Evolutionary conservation across 2,329 filamentous ascomycete genomes (phyloP).

Genomic region (Aspergillus udagawae): DNA sequence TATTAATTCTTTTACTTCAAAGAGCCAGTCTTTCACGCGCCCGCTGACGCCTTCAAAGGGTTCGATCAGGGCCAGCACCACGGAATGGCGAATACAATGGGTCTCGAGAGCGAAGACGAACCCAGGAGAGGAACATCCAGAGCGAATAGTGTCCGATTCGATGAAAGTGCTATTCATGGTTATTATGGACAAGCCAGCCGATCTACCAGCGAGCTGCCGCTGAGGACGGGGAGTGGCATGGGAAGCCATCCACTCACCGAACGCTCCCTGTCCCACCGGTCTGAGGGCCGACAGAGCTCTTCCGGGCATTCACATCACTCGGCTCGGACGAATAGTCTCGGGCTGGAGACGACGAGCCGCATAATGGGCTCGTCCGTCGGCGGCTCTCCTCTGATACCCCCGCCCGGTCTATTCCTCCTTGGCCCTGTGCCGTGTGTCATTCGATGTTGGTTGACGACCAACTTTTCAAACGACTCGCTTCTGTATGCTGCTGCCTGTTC

Average conservation of each 20-base stretch:
- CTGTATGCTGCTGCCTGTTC: conserved; percentile 91
- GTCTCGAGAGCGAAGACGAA: conserved; percentile 81
- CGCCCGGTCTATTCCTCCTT: conserved; percentile 78
- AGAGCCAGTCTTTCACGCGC: conserved; percentile 76
- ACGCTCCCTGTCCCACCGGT: conserved; percentile 88
- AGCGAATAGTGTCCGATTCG: conserved; percentile 95
- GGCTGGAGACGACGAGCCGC: conserved; percentile 67
- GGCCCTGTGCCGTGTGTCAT: conserved; percentile 91
- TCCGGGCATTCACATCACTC: conserved; percentile 77
- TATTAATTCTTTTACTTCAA: conserved; percentile 11
- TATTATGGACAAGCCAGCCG: conserved; percentile 82
- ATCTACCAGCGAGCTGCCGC: conserved; percentile 76
- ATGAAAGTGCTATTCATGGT: conserved; percentile 88
- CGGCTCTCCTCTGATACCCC: conserved; percentile 70
- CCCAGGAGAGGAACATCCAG: conserved; percentile 82
- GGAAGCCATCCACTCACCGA: conserved; percentile 80
- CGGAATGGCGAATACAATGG: conserved; percentile 73
- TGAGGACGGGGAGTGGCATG: conserved; percentile 74
- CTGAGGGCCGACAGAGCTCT: conserved; percentile 90
- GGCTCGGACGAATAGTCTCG: conserved; percentile 79
- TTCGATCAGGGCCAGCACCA: conserved; percentile 81
- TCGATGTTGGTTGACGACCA: conserved; percentile 87
- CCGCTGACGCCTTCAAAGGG: conserved; percentile 81
- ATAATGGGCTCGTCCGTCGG: conserved; percentile 59
- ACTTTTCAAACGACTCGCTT: conserved; percentile 84